Conservation (phyloP, 306 rosid species). For the Senna siamea region DNA sequence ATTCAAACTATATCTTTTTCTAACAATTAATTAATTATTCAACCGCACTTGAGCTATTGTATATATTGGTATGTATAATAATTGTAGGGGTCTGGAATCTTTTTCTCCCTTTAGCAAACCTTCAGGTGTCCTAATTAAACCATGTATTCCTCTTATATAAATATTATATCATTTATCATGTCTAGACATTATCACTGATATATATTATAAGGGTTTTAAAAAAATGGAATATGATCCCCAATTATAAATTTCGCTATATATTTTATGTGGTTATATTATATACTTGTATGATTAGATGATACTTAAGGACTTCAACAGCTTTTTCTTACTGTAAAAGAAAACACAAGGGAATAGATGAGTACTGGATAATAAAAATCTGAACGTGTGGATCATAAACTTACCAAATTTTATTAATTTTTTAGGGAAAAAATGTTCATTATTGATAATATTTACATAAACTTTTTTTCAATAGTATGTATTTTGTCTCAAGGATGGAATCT, state of each 20-base stretch:
- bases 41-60: slow-evolving; percentile 18
- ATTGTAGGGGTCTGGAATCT: slow-evolving; percentile 10
- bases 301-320: neutral
- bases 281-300: neutral
- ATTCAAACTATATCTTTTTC: slow-evolving; percentile 14
- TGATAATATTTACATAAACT: too few relatives aligned
- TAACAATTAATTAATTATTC: slow-evolving; percentile 12
- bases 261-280: neutral
- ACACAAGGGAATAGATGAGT: too few relatives aligned
- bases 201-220: neutral
- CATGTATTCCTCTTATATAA: too few relatives aligned
- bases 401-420: too few relatives aligned
- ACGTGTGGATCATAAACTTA: too few relatives aligned
- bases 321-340: too few relatives aligned
- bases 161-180: too few relatives aligned
- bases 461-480: neutral
- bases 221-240: slow-evolving; percentile 3
- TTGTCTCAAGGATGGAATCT: neutral
- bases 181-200: too few relatives aligned
- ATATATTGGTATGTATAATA: neutral
- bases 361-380: too few relatives aligned
- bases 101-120: slow-evolving; percentile 8
- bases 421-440: too few relatives aligned
- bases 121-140: neutral
- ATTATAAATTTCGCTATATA: neutral